phyloP scores from a whole-genome alignment of 495 filamentous ascomycete species.

The Aspergillus carlsbadensis region DNA sequence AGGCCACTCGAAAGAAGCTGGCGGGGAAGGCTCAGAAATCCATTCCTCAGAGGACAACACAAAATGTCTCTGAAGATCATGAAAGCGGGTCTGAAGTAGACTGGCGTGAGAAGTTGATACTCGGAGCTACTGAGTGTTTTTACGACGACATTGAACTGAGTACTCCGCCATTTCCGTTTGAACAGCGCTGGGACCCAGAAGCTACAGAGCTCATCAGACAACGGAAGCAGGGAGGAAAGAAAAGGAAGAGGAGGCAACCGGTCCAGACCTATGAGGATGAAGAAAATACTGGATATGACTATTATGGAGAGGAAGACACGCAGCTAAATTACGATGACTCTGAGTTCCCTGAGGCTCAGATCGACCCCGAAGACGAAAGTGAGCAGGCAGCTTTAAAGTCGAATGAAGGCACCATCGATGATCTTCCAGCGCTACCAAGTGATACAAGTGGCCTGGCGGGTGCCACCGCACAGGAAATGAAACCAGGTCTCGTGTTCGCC shows the following conservation, averaged over 20 bases:
- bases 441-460: conserved; percentile 56
- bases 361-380: conserved; percentile 5
- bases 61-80: conserved; percentile 17
- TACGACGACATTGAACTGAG: conserved; percentile 70
- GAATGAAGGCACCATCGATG: conserved; percentile 23
- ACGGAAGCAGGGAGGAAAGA: conserved; percentile 46
- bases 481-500: conserved; percentile 67
- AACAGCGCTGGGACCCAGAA: conserved; percentile 82
- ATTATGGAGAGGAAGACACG: conserved; percentile 33
- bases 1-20: conserved; percentile 58
- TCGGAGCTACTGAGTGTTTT: conserved; percentile 80
- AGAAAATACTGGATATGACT: conserved; percentile 28
- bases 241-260: conserved; percentile 57
- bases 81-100: conserved; percentile 35
- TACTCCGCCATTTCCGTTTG: conserved; percentile 85
- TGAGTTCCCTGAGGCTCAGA: conserved; percentile 18
- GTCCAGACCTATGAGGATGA: conserved; percentile 41
- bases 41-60: conserved; percentile 19
- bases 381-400: conserved; percentile 3
- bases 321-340: conserved; percentile 55
- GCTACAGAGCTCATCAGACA: conserved; percentile 52
- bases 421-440: conserved; percentile 66
- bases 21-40: conserved; percentile 31
- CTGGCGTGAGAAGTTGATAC: conserved; percentile 73
- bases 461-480: conserved; percentile 53